These are phyloP conservation scores for Pestalotiopsis sp. DNA, from an alignment of 2,329 filamentous ascomycete genomes.

Conservation along the genomic window DNA sequence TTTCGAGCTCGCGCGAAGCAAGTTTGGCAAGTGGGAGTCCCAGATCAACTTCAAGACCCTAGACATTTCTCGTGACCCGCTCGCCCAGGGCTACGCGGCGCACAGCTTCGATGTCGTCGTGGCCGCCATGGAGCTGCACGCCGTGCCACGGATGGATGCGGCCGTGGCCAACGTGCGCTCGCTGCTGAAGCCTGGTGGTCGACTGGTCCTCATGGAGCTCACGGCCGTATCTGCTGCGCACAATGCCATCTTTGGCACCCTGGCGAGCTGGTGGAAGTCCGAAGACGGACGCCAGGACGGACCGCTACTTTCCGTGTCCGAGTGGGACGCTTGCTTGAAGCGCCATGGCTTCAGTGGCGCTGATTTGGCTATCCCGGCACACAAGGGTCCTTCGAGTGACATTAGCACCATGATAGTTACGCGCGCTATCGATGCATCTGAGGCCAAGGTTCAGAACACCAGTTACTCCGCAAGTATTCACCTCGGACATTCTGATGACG, in stretches of 20 bases:
- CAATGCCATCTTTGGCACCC: slow-evolving; percentile 9
- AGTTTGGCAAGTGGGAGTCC: background rate
- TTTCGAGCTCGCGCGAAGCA: slow-evolving; percentile 15
- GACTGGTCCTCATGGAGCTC: slow-evolving; percentile 18
- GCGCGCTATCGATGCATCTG: background rate
- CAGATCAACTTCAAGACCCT: slow-evolving; percentile 14
- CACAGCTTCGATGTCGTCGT: slow-evolving; percentile 18
- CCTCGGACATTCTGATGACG: slow-evolving; percentile 7
- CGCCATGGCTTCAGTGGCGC: slow-evolving; percentile 14
- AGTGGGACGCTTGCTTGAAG: slow-evolving; percentile 14
- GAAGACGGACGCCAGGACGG: slow-evolving; percentile 13
- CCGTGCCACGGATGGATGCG: slow-evolving; percentile 19
- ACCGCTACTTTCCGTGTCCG: slow-evolving; percentile 10
- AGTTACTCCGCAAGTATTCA: slow-evolving; percentile 2
- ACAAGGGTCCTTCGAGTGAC: slow-evolving; percentile 13
- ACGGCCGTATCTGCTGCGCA: slow-evolving; percentile 12
- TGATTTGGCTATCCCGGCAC: slow-evolving; percentile 15
- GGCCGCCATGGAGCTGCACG: slow-evolving; percentile 20
- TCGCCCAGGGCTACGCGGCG: slow-evolving; percentile 15
- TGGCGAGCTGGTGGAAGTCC: slow-evolving; percentile 19
- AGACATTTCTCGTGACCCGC: slow-evolving; percentile 16
- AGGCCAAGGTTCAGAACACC: background rate
- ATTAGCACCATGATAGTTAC: slow-evolving; percentile 17
- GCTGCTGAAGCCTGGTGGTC: slow-evolving; percentile 25
- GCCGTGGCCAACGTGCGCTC: slow-evolving; percentile 22